Percentiles rank a stretch among this genome's conserved stretches.
phyloP scores from a whole-genome alignment of 1,284 basidiomycete genomes.

The Cutaneotrichosporon spelunceum region DNA sequence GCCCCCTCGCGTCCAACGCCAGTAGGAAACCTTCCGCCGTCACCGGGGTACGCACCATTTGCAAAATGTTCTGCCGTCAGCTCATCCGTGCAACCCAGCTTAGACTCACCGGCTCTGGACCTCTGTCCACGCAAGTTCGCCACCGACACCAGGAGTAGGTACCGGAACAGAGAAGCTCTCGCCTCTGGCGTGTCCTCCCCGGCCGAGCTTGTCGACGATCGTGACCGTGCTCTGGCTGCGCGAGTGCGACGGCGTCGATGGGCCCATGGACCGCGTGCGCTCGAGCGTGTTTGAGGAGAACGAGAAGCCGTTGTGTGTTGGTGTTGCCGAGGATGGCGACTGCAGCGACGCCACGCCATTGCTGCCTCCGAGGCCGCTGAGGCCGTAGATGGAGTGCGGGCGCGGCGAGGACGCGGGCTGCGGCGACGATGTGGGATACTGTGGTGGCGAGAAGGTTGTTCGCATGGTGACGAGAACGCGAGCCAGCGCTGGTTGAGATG shows the following conservation, averaged over 20 bases:
- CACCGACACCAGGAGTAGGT: not conserved
- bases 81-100: not conserved
- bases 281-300: conserved; percentile 5
- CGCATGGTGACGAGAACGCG: not conserved
- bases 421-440: conserved; percentile 5
- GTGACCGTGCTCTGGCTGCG: conserved; percentile 1
- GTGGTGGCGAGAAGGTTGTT: not conserved
- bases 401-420: not conserved
- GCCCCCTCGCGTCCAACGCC: not conserved
- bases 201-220: conserved; percentile 5
- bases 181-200: conserved; percentile 7
- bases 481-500: not conserved
- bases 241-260: conserved; percentile 4
- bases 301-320: not conserved
- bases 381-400: conserved; percentile 7
- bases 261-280: conserved; percentile 16
- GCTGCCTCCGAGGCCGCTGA: not conserved
- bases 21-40: not conserved
- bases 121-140: conserved; percentile 25
- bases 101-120: conserved; percentile 19
- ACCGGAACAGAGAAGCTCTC: conserved; percentile 12
- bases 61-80: conserved; percentile 44
- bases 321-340: not conserved
- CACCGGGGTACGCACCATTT: conserved; percentile 39
- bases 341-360: conserved; percentile 3